Evolutionary conservation across 2,329 filamentous ascomycete genomes (phyloP).

Genomic region (Paecilomyces niveus): DNA sequence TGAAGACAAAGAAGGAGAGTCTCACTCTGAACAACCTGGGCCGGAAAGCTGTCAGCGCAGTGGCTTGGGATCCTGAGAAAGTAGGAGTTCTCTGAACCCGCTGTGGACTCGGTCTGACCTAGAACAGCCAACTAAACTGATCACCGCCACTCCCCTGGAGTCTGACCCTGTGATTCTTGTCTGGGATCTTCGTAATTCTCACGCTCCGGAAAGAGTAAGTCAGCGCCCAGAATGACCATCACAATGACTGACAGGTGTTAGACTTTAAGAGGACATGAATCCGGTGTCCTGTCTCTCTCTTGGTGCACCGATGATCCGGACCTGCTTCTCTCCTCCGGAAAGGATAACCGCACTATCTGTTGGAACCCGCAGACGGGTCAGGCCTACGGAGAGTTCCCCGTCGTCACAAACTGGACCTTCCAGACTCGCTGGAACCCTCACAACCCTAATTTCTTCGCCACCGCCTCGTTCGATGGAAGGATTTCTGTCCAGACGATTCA

Average conservation of each 20-base stretch:
- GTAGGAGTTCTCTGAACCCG: slow-evolving; percentile 25
- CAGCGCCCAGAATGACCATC: neutral
- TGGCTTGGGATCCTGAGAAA: slow-evolving; percentile 95
- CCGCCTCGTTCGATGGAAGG: slow-evolving; percentile 94
- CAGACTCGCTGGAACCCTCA: slow-evolving; percentile 88
- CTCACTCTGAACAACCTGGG: slow-evolving; percentile 84
- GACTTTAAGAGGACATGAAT: slow-evolving; percentile 84
- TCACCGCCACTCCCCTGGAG: slow-evolving; percentile 87
- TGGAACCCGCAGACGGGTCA: slow-evolving; percentile 95
- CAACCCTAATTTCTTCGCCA: slow-evolving; percentile 87
- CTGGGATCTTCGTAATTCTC: slow-evolving; percentile 94
- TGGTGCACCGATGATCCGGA: slow-evolving; percentile 92
- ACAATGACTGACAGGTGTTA: slow-evolving; percentile 29
- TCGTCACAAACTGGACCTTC: slow-evolving; percentile 99
- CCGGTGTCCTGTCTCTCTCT: slow-evolving; percentile 85
- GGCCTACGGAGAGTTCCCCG: slow-evolving; percentile 82
- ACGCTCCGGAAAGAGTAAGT: slow-evolving; percentile 67
- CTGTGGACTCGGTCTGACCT: slow-evolving; percentile 8
- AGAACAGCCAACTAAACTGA: slow-evolving; percentile 68
- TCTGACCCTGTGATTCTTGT: slow-evolving; percentile 79
- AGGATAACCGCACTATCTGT: slow-evolving; percentile 89
- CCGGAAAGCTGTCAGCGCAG: slow-evolving; percentile 86
- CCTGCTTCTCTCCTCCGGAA: slow-evolving; percentile 84
- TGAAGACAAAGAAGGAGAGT: slow-evolving; percentile 96
- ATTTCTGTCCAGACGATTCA: slow-evolving; percentile 91